Evolutionary conservation across 1,139 yeast species (phyloP), one percentile per base, ranked within the genome.

Genomic region (Magnusiomyces ingens): DNA sequence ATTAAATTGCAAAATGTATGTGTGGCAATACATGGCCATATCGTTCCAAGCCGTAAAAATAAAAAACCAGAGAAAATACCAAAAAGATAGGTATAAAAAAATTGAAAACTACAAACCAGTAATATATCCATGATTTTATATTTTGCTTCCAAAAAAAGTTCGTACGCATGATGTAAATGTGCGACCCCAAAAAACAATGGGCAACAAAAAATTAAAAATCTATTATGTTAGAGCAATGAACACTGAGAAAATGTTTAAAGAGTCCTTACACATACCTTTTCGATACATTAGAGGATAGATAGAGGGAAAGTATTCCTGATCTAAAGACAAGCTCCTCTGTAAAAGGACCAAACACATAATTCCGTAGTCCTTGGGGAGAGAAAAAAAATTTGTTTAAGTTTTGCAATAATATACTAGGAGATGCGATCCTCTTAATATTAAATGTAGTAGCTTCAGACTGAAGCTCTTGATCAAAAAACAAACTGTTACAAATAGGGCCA

Each of bases 111-210:
- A 1, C 81, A 73, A 11, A 72, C 68, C 15, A 77, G 48, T 0
- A 62, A 53, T 22, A 77, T 45, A 4, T 81, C 75, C 44, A 53
- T 40, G 21, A 50, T 48, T 19, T 55, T 42, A 38, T 50, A 35
- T 17, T 43, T 45, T 12, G 40, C 52, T 45, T 54, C 55, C 8
- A 67, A 62, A 57, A 73, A 74, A 52, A 80, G 63, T 56, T 82
- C 87, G 60, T 75, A 76, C 1, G 83, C 95, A 67, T 93, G 98
- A 66, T 93, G 96, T 18, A 86, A 56, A 69, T 93, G 99, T 0
- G 98, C 97, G n/a, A 88, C 64, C 1, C 96, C 96, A 71, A 93
- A 93, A 59, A 83, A 77, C 19, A 84, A 63, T 0, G 97, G 96
- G 1, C 91, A 76, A 29, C 69, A 67, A 50, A 68, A 63, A 1